These are phyloP conservation scores for Capronia coronata DNA, from an alignment of 2,329 filamentous ascomycete species.

Conservation along the genomic window DNA sequence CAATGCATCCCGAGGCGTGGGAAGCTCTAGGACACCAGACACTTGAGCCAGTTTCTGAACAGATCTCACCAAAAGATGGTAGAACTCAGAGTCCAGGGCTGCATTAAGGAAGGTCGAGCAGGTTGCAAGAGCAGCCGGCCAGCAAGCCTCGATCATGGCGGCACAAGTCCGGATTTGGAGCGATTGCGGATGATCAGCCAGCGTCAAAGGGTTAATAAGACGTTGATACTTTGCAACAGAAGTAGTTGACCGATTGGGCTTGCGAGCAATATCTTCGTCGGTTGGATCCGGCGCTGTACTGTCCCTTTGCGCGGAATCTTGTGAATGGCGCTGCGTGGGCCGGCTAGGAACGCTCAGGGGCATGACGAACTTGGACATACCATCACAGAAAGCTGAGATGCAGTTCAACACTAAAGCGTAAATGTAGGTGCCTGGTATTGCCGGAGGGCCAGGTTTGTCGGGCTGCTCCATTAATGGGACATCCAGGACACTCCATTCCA, in stretches of 20 bases:
- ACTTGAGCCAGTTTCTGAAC: constrained; percentile 96
- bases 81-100: constrained; percentile 85
- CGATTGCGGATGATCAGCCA: constrained; percentile 66
- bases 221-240: constrained; percentile 57
- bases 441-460: constrained; percentile 79
- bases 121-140: constrained; percentile 89
- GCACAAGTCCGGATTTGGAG: constrained; percentile 70
- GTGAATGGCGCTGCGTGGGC: constrained; percentile 21
- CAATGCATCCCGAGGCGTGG: constrained; percentile 86
- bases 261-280: constrained; percentile 16
- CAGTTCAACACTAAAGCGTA: constrained; percentile 85
- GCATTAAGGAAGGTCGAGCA: constrained; percentile 95
- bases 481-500: constrained; percentile 81
- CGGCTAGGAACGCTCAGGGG: constrained; percentile 77
- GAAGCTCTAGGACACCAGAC: constrained; percentile 74
- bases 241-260: constrained; percentile 7
- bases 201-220: constrained; percentile 72
- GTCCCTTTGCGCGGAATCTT: constrained; percentile 16
- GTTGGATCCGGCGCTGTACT: constrained; percentile 27
- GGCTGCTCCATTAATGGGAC: constrained; percentile 88
- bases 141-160: constrained; percentile 80
- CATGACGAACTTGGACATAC: constrained; percentile 84
- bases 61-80: constrained; percentile 81
- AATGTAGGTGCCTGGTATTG: constrained; percentile 84
- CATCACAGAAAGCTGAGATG: constrained; percentile 83